These are phyloP conservation scores for Malassezia vespertilionis DNA, from an alignment of 1,284 basidiomycete species.

Conservation along the genomic window DNA sequence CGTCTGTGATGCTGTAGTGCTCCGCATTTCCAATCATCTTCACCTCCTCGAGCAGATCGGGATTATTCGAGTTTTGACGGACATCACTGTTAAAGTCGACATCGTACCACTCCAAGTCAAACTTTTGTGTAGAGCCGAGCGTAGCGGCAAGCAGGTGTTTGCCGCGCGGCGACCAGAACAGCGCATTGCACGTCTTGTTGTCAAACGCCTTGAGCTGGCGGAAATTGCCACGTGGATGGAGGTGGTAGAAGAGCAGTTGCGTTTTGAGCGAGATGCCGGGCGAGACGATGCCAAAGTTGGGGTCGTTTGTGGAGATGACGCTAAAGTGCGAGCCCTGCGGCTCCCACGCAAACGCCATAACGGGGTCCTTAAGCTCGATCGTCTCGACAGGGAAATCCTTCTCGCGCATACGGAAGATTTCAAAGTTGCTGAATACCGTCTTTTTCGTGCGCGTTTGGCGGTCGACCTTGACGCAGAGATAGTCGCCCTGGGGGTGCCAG, in stretches of 20 bases:
- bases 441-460: constrained; percentile 99
- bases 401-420: constrained; percentile 93
- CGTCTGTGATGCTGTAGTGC: constrained; percentile 94
- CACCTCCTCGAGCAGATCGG: constrained; percentile 64
- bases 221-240: constrained; percentile 94
- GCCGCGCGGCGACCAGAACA: constrained; percentile 94
- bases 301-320: constrained; percentile 86
- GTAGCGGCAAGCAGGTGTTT: constrained; percentile 92
- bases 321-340: constrained; percentile 91
- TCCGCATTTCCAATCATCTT: constrained; percentile 74
- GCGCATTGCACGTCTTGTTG: constrained; percentile 79
- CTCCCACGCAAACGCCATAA: constrained; percentile 97
- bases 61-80: constrained; percentile 54
- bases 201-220: constrained; percentile 72
- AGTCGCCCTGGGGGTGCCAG: constrained; percentile 99
- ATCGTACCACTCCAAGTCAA: constrained; percentile 98
- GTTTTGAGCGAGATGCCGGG: constrained; percentile 90
- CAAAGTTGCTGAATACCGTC: constrained; percentile 95
- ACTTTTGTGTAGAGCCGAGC: constrained; percentile 86
- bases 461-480: constrained; percentile 97
- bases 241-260: constrained; percentile 89
- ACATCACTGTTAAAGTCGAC: constrained; percentile 72
- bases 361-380: constrained; percentile 91
- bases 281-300: constrained; percentile 74
- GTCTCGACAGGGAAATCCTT: constrained; percentile 98